These are phyloP conservation scores for Uncinocarpus reesii DNA, from an alignment of 2,329 filamentous ascomycete genomes.

Conservation along the genomic window DNA sequence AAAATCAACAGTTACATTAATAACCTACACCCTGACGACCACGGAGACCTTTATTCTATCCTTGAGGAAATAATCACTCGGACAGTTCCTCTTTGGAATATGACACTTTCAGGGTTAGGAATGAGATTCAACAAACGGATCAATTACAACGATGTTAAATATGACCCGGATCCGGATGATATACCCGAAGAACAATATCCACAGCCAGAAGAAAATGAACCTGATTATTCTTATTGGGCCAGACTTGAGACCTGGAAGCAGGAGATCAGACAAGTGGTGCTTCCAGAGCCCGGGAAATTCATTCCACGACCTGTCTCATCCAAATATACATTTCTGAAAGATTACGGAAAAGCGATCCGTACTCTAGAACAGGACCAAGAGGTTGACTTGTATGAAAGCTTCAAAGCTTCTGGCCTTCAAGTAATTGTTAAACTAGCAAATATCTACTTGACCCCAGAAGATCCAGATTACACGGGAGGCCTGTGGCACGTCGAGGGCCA, in stretches of 20 bases:
- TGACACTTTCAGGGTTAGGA: slow-evolving; percentile 19
- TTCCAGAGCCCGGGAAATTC: slow-evolving; percentile 19
- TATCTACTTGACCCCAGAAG: slow-evolving; percentile 49
- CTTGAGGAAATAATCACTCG: slow-evolving; percentile 27
- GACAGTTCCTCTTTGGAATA: slow-evolving; percentile 29
- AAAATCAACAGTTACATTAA: slow-evolving; percentile 35
- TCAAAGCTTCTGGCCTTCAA: slow-evolving; percentile 40
- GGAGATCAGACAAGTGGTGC: slow-evolving; percentile 13
- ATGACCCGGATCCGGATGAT: slow-evolving; percentile 16
- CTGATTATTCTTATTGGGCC: slow-evolving; percentile 12
- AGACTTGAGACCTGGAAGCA: slow-evolving; percentile 6
- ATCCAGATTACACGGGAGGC: slow-evolving; percentile 42
- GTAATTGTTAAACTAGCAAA: slow-evolving; percentile 55
- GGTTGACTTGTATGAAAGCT: slow-evolving; percentile 23
- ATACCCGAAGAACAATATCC: slow-evolving; percentile 17
- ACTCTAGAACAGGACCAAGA: slow-evolving; percentile 20
- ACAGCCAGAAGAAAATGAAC: slow-evolving; percentile 7
- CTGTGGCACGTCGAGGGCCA: slow-evolving; percentile 41
- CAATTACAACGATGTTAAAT: slow-evolving; percentile 13
- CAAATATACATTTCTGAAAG: not conserved
- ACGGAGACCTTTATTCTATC: slow-evolving; percentile 25
- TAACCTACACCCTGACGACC: slow-evolving; percentile 30
- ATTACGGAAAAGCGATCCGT: not conserved
- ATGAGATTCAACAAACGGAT: slow-evolving; percentile 8
- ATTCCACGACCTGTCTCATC: slow-evolving; percentile 2